Base-by-base conservation (phyloP, 2,329 filamentous ascomycete species). In the Acephala macrosclerotiorum region DNA sequence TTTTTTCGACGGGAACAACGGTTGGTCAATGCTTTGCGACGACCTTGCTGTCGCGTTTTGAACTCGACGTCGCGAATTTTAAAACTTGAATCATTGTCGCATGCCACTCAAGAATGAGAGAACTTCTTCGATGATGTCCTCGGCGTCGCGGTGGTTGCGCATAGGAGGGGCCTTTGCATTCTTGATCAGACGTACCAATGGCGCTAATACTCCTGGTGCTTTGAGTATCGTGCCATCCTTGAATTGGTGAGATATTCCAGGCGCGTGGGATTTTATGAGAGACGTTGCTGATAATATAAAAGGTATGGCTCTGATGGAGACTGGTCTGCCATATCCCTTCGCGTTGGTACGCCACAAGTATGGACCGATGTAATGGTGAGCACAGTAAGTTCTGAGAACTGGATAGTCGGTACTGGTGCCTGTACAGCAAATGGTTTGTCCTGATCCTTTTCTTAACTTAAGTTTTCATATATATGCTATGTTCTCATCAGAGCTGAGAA, bases 281-380 rank as follows among this genome's bases (percentile, higher is more conserved):
- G 11, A 49, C 20, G n/a, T 49, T 22, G 20, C 45, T 49, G 45
- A 49, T n/a, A 9, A 25, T 33, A 16, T 35, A 9, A 3, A 38
- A 88, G 86, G 87, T 83, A 86, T 67, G 88, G 88, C 57, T 82
- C 85, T 69, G 90, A 92, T 75, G 90, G 90, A 11, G 84, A 84
- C 68, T 94, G 91, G 91, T 93, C 90, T 18, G 87, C 89, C 7
- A 87, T 92, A 69, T 82, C 81, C 14, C 81, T 94, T 66, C 85
- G 80, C 71, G 82, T 85, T 22, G 88, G 88, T 59, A 80, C 78
- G 8, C 85, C 86, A 16, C 75, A 77, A 26, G 84, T 87, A 73
- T 78, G 79, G 63, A 79, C 88, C 38, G 84, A 85, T 69, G 82
- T 89, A 59, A 80, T 86, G 14, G 82, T 89, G 60, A 92, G 89